A percentile compares a stretch with the other conserved stretches of the same genome.
Evolutionary conservation across 1,139 yeast species (phyloP).

Genomic region (Geotrichum australiense): DNA sequence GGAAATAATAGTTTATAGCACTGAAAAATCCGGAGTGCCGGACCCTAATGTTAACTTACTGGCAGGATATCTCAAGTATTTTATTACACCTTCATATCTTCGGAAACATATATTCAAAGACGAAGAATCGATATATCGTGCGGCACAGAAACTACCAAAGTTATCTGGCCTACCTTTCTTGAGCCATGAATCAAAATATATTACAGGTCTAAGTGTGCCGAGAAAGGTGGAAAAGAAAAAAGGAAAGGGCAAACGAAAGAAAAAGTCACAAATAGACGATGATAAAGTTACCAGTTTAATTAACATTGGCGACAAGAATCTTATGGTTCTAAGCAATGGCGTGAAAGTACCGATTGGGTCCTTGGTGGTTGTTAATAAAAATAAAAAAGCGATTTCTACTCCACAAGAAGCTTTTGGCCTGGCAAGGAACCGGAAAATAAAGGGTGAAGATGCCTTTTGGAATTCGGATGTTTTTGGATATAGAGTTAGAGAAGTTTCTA

Average conservation of each 20-base stretch:
- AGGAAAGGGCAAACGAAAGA: slow-evolving; percentile 44
- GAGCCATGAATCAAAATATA: slow-evolving; percentile 39
- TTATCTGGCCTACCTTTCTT: slow-evolving; percentile 69
- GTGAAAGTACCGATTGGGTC: slow-evolving; percentile 70
- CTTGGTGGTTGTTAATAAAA: slow-evolving; percentile 71
- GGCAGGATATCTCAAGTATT: slow-evolving; percentile 70
- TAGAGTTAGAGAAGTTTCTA: slow-evolving; percentile 58
- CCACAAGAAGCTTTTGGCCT: slow-evolving; percentile 65
- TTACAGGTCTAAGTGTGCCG: slow-evolving; percentile 69
- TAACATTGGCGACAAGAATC: slow-evolving; percentile 58
- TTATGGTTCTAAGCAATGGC: slow-evolving; percentile 47
- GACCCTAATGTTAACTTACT: slow-evolving; percentile 30
- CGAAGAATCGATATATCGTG: slow-evolving; percentile 41
- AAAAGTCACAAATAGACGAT: slow-evolving; percentile 20
- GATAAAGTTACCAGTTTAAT: slow-evolving; percentile 54
- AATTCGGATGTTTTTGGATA: slow-evolving; percentile 50
- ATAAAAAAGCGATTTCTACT: slow-evolving; percentile 57
- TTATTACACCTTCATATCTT: slow-evolving; percentile 81
- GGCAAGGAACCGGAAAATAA: slow-evolving; percentile 19
- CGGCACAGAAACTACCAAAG: slow-evolving; percentile 63
- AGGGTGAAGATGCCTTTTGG: slow-evolving; percentile 15
- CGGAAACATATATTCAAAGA: slow-evolving; percentile 52
- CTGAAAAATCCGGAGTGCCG: slow-evolving; percentile 25
- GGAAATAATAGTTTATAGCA: slow-evolving; percentile 59
- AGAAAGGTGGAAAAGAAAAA: slow-evolving; percentile 41